Evolutionary conservation across 2,329 filamentous ascomycete genomes (phyloP), one percentile per base, ranked within the genome.

Genomic region (Fusarium mangiferae): DNA sequence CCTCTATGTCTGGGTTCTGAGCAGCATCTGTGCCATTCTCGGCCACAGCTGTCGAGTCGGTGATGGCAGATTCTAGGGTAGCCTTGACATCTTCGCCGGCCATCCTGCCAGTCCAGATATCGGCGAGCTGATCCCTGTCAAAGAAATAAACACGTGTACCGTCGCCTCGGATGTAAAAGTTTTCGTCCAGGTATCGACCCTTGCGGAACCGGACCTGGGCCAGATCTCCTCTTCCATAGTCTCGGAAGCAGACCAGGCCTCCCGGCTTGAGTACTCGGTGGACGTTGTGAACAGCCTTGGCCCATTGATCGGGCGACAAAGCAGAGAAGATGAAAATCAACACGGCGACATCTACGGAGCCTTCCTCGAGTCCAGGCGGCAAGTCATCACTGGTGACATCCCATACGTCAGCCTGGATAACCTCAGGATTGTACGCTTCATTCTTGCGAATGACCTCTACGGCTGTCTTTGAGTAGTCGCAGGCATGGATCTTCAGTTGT

Each of bases 241-340:
- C 96, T 78, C 96, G 91, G 87, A 99, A 98, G 80, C 98, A 90
- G 60, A 99, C 93, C 78, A 94, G 88, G n/a, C 96, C 96, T 70
- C 95, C 96, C 2, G 95, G 94, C 84, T 97, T 98, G 73, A 99
- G 88, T 41, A 98, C 87, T 59, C 89, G 89, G 82, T 93, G 89
- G 22, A 98, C 90, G 80, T 98, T 99, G 66, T 87, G 85, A 44
- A 98, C 90, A 18, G 95, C 94, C 80, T 91, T 89, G 55, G 87
- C 85, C 96, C 96, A 99, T 82, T 99, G 95, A 54, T 83, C 82
- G 0, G 96, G 96, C 39, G 93, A 91, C 52, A 99, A 86, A 5
- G 96, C 96, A 24, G 94, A 98, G 86, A 99, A 98, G 80, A 98
- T 96, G 85, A 99, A 99, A 69, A 99, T 94, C 88, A 99, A 91